Percentiles rank a stretch among this genome's conserved stretches.
These are phyloP conservation scores for Abrus pulchellus DNA, from an alignment of 306 rosid species.

Conservation along the genomic window DNA sequence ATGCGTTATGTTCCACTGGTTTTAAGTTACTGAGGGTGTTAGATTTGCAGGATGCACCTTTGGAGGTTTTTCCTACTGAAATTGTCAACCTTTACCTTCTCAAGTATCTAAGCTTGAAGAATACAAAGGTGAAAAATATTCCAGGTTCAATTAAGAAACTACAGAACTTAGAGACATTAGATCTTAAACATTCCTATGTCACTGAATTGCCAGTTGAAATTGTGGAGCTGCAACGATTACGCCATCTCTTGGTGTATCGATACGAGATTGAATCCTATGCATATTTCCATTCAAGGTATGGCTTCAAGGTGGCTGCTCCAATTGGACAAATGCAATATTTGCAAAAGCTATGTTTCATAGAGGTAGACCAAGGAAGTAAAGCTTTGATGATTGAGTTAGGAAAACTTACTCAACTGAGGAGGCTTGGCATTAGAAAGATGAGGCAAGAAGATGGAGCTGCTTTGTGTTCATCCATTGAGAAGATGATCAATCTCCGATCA, in stretches of 20 bases:
- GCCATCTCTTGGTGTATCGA: constrained; percentile 65
- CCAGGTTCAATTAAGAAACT: constrained; percentile 62
- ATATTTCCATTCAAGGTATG: constrained; percentile 54
- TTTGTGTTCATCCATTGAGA: constrained; percentile 58
- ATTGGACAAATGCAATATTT: constrained; percentile 60
- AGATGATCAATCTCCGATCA: constrained; percentile 56
- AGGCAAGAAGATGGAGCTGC: constrained; percentile 58
- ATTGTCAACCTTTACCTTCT: constrained; percentile 56
- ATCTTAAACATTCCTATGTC: constrained; percentile 63
- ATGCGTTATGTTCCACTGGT: constrained; percentile 41
- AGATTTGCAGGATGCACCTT: constrained; percentile 60
- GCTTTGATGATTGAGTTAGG: constrained; percentile 56
- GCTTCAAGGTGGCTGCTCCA: constrained; percentile 54
- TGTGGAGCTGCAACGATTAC: constrained; percentile 58
- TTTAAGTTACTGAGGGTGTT: constrained; percentile 56
- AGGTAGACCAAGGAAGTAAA: constrained; percentile 55
- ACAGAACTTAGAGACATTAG: constrained; percentile 58
- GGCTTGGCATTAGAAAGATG: constrained; percentile 57
- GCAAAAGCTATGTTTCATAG: constrained; percentile 66
- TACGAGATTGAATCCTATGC: constrained; percentile 59
- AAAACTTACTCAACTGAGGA: constrained; percentile 58
- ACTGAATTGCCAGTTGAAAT: constrained; percentile 67
- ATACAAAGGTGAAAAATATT: constrained; percentile 58
- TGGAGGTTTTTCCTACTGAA: constrained; percentile 58
- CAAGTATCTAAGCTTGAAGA: constrained; percentile 63